Conservation (phyloP, 2,329 filamentous ascomycete species). For the Elsinoe arachidis region DNA sequence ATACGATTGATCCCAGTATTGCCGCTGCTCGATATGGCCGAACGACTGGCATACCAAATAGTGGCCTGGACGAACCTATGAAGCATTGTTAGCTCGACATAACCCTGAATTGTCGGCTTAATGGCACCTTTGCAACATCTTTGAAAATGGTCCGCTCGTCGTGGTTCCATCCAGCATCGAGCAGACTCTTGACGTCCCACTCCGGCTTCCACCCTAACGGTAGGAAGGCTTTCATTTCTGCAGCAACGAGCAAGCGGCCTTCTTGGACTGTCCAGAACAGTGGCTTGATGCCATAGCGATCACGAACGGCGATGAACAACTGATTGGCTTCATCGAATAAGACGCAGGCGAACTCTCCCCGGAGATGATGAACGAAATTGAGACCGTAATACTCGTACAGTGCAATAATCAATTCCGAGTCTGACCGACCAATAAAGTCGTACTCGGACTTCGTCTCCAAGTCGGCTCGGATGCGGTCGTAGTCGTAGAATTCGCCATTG, state of each 20-base stretch:
- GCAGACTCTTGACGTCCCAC: conserved; percentile 44
- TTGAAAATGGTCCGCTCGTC: conserved; percentile 44
- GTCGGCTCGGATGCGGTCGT: conserved; percentile 36
- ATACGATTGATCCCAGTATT: conserved; percentile 48
- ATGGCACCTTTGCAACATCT: conserved; percentile 35
- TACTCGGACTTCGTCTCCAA: conserved; percentile 32
- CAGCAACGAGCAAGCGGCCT: conserved; percentile 39
- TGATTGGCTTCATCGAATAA: conserved; percentile 40
- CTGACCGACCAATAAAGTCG: conserved; percentile 39
- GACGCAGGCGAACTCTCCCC: conserved; percentile 48
- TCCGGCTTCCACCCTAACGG: conserved; percentile 44
- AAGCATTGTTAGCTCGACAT: background rate
- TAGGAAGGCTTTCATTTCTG: conserved; percentile 48
- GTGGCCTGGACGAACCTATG: conserved; percentile 37
- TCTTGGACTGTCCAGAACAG: conserved; percentile 42
- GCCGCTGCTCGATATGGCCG: conserved; percentile 31
- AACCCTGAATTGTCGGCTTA: background rate
- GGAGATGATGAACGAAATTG: conserved; percentile 38
- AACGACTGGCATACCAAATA: conserved; percentile 35
- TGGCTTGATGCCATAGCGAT: conserved; percentile 51
- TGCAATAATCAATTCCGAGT: conserved; percentile 47
- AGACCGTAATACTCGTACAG: conserved; percentile 44
- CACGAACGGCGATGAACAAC: conserved; percentile 41
- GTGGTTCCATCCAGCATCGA: conserved; percentile 36
- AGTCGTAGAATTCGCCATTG: conserved; percentile 53